Conservation (phyloP, 352 stramenopile species). For the Phytopythium helicoides region DNA sequence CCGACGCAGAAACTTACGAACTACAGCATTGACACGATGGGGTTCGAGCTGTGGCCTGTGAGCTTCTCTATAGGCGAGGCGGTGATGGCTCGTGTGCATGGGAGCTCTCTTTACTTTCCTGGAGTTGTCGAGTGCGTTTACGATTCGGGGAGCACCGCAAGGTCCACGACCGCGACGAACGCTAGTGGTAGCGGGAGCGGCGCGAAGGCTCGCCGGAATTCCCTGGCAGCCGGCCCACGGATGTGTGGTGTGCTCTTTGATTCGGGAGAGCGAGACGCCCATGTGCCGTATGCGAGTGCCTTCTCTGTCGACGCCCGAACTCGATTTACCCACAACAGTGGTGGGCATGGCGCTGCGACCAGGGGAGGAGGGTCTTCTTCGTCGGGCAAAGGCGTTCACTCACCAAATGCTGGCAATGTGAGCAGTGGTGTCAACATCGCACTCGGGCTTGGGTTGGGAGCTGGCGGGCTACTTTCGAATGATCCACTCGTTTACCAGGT, state of each 20-base stretch:
- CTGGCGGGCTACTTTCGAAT: neutral
- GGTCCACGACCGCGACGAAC: neutral
- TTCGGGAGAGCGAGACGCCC: conserved; percentile 58
- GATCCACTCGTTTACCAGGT: neutral
- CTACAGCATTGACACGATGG: conserved; percentile 74
- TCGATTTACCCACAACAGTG: conserved; percentile 36
- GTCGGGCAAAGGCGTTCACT: conserved; percentile 12
- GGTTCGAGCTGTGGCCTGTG: conserved; percentile 60
- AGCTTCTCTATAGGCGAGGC: conserved; percentile 52
- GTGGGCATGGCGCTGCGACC: conserved; percentile 27
- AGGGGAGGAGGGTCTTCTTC: conserved; percentile 40
- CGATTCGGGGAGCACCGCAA: conserved; percentile 40
- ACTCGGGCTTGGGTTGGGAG: conserved; percentile 9
- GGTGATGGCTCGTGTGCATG: conserved; percentile 59
- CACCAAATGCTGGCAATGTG: neutral
- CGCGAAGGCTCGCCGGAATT: neutral
- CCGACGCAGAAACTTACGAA: conserved; percentile 70
- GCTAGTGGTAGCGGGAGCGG: neutral
- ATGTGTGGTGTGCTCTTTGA: conserved; percentile 68
- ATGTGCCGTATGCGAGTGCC: conserved; percentile 64
- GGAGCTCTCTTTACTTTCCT: conserved; percentile 56
- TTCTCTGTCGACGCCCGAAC: conserved; percentile 59
- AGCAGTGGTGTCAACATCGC: conserved; percentile 15
- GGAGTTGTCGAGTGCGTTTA: conserved; percentile 51
- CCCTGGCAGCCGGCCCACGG: conserved; percentile 16